Evolutionary conservation across 441 rosid species (phyloP).

Genomic region (Adansonia madagascariensis): DNA sequence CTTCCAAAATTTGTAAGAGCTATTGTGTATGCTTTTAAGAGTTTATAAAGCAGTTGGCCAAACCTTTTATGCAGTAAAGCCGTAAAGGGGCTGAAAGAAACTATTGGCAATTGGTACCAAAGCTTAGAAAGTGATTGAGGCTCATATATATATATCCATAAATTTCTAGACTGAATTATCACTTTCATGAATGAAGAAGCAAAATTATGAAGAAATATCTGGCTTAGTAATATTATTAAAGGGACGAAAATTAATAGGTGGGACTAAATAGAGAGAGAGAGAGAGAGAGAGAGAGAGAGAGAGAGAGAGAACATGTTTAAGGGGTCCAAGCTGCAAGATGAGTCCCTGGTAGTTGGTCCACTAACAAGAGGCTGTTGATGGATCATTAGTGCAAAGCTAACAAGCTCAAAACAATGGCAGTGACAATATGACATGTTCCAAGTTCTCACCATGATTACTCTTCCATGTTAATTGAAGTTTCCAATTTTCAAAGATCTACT

Average conservation of each 20-base stretch:
- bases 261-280: no score
- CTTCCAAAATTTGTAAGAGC: no score
- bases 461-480: constrained; percentile 22
- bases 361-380: neutral
- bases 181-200: constrained; percentile 25
- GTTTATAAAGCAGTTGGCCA: no score
- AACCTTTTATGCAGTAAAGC: no score
- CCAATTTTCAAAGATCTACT: constrained; percentile 33
- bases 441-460: constrained; percentile 27
- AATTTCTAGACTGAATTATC: constrained; percentile 28
- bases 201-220: constrained; percentile 7
- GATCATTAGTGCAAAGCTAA: neutral
- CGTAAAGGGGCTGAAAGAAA: no score
- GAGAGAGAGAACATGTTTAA: no score
- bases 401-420: constrained; percentile 18
- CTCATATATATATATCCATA: constrained; percentile 33
- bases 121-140: constrained; percentile 31
- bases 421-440: constrained; percentile 26
- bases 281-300: no score
- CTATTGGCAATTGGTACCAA: neutral
- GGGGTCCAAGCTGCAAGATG: no score
- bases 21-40: no score
- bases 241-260: neutral
- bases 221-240: constrained; percentile 23
- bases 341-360: no score